phyloP scores from a whole-genome alignment of 495 filamentous ascomycete species.

The Penicillium cosmopolitanum region DNA sequence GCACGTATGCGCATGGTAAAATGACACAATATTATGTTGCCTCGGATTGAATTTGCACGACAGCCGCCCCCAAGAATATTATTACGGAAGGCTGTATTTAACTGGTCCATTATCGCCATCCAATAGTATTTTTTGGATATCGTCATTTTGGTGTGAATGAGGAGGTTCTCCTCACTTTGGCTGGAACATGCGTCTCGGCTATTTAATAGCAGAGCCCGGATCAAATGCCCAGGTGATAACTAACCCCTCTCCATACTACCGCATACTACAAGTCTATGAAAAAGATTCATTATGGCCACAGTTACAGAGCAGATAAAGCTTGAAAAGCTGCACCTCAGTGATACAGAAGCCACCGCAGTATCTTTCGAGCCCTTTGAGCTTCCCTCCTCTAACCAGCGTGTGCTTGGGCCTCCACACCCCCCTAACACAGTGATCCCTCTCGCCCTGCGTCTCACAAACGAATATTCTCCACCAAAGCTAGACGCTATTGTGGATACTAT shows the following conservation, averaged over 20 bases:
- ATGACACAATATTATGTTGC: conserved; percentile 17
- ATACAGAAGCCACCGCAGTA: conserved; percentile 7
- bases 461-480: conserved; percentile 25
- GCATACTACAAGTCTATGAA: neutral
- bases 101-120: neutral
- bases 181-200: neutral
- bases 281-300: conserved; percentile 14
- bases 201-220: conserved; percentile 1
- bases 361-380: conserved; percentile 66
- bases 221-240: neutral
- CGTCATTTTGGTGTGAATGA: conserved; percentile 18
- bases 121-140: neutral
- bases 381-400: conserved; percentile 59
- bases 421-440: conserved; percentile 44
- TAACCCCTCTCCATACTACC: neutral
- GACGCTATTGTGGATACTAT: conserved; percentile 35
- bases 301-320: conserved; percentile 8
- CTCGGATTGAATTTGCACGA: neutral
- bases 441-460: conserved; percentile 38
- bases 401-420: conserved; percentile 45
- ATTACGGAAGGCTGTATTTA: neutral
- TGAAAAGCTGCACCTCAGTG: conserved; percentile 6
- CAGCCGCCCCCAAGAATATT: neutral
- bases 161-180: conserved; percentile 8
- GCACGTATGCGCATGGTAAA: conserved; percentile 12